Evolutionary conservation across 2,329 filamentous ascomycete genomes (phyloP), one percentile per base, ranked within the genome.

Genomic region (Talaromyces sp.): DNA sequence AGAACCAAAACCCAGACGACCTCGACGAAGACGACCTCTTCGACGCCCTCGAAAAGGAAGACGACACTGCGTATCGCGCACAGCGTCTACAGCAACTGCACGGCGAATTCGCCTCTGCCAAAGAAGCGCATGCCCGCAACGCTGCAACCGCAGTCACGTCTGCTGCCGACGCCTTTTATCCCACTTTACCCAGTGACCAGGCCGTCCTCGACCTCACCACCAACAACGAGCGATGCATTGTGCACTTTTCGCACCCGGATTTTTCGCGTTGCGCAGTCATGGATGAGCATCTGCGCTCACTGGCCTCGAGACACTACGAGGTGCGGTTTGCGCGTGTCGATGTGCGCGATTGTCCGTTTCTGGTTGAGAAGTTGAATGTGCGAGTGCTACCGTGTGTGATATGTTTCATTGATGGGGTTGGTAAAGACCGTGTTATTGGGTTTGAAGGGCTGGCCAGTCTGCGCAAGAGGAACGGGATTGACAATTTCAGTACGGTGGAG

Each of bases 181-280:
- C 75, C 1, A 77, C 76, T 1, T 66, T 81, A 5, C 63, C 67
- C 57, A 80, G 81, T 63, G 86, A 88, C 69, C 84, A 86, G 70
- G 71, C 78, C 12, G 72, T 87, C 50, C 81, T 88, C 70, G 81
- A 85, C 65, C 84, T 87, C 65, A 87, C 85, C 8, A 88, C 85
- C 7, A 78, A 80, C 55, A 81, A 81, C 12, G 80, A 84, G 63
- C 75, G 81, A 30, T 86, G 83, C 67, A 78, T 88, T 1, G 82
- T 88, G 28, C 86, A 88, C 70, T 88, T 88, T 72, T 85, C 83
- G 71, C 86, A 88, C 68, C 80, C 84, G 2, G 86, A 88, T 68
- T 88, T 88, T 72, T 79, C 81, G 23, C 81, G 85, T 60, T 88
- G 86, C 72, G 75, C 76, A 10, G 81, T 85, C 60, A 88, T 88